Conservation (phyloP, 1,284 basidiomycete species). For the Rugiboletus extremiorientalis region DNA sequence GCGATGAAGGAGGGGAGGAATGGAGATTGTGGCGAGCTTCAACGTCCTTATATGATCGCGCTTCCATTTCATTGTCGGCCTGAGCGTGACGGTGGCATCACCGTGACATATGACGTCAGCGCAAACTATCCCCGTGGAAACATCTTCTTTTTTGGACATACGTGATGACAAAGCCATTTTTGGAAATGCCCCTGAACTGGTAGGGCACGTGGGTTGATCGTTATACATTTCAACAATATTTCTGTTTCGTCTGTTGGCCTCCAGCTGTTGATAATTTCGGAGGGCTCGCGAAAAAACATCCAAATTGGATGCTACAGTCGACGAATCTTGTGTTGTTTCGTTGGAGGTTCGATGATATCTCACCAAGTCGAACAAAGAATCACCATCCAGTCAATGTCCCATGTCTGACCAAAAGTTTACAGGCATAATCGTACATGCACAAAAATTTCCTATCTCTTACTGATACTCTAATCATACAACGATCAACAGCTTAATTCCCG, state of each 20-base stretch:
- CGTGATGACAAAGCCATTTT: neutral
- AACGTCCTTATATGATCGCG: conserved; percentile 15
- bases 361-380: neutral
- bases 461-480: neutral
- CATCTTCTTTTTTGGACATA: conserved; percentile 6
- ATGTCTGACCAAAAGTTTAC: neutral
- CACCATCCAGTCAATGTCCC: neutral
- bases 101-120: conserved; percentile 27
- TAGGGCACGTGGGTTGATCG: too few species aligned
- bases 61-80: conserved; percentile 14
- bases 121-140: neutral
- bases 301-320: too few species aligned
- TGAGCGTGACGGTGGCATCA: neutral
- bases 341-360: neutral
- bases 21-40: neutral
- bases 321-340: neutral
- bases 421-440: neutral
- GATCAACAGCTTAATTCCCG: neutral
- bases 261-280: too few species aligned
- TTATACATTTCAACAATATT: too few species aligned
- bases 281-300: too few species aligned
- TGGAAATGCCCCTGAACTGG: neutral
- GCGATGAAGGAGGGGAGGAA: neutral
- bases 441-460: neutral
- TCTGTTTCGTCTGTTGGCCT: too few species aligned